Evolutionary conservation across 768 basidiomycete species (phyloP), one percentile per base, ranked within the genome.

Genomic region (Rhizopogon vulgaris): DNA sequence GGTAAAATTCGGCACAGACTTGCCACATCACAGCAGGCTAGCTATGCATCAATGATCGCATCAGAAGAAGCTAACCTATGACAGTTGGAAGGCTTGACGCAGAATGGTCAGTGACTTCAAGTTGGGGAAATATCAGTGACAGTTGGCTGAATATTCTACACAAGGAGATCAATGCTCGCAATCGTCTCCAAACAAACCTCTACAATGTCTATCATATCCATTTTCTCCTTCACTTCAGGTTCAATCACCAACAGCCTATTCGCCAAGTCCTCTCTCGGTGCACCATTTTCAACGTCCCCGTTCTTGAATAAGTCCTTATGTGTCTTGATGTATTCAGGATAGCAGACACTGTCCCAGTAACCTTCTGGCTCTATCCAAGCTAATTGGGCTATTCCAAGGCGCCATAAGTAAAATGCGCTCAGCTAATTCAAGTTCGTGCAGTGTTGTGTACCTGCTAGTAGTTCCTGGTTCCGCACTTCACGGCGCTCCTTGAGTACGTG

Each of bases 321-420:
- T 6, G 94, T 92, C 39, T 84, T 78, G 38, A 92, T 65, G 65
- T 95, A 98, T 2, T 90, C 94, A 0, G 96, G 96, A 73, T 89
- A 98, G 50, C 94, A 93, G 54, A 97, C 89, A 52, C 88, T 73
- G 54, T 94, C 90, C 83, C 90, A 96, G 70, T 95, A 95, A 37
- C 74, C 56, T 14, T 91, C 90, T 22, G 91, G 94, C 66, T 94
- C 94, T 42, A 78, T 77, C 92, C 93, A 95, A 22, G 89, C 69
- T n/a, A 79, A 64, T 22, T 87, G 88, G 73, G 90, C 90, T 91
- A 82, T 75, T 69, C 86, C 32, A n/a, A 7, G 38, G 55, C 52
- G 46, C n/a, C 45, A 46, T 41, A 41, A 18, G 52, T 28, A 38
- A 50, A 51, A 24, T 25, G 25, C 42, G 51, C 49, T 42, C 58